phyloP scores from a whole-genome alignment of 2,329 filamentous ascomycete species.

The Neofusicoccum kwambonambiense region DNA sequence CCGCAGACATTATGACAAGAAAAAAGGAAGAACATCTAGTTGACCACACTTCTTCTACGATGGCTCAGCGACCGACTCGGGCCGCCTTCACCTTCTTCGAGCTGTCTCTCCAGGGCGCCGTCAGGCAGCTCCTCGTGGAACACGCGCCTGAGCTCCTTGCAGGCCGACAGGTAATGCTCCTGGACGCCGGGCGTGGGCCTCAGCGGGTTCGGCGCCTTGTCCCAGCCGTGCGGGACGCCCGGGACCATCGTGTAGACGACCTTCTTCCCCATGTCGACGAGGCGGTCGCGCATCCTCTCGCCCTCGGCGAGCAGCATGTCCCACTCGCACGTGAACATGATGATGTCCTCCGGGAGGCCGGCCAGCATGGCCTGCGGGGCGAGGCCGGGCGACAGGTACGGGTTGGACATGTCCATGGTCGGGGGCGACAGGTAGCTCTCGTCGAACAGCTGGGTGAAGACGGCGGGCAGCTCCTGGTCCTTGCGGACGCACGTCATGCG shows the following conservation, averaged over 20 bases:
- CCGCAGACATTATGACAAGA: background rate
- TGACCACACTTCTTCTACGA: constrained; percentile 2
- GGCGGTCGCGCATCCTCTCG: constrained; percentile 59
- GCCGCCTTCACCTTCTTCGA: background rate
- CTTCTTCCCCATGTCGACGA: constrained; percentile 55
- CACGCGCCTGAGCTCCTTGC: constrained; percentile 42
- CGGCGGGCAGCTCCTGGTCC: constrained; percentile 50
- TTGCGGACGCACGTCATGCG: constrained; percentile 55
- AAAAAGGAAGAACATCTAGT: background rate
- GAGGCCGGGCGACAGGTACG: constrained; percentile 59
- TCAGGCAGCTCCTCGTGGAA: constrained; percentile 12
- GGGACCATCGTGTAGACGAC: constrained; percentile 59
- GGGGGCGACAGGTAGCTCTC: constrained; percentile 50
- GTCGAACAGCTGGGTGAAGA: constrained; percentile 54
- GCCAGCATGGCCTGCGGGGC: constrained; percentile 55
- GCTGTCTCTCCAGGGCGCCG: background rate
- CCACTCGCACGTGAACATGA: constrained; percentile 64
- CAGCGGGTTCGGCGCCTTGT: constrained; percentile 64
- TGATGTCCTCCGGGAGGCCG: constrained; percentile 58
- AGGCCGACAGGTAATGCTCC: constrained; percentile 56
- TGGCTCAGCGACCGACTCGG: background rate
- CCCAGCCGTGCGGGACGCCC: constrained; percentile 63
- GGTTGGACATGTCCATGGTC: constrained; percentile 53
- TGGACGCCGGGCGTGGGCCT: constrained; percentile 52
- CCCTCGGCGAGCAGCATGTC: constrained; percentile 66